Evolutionary conservation across 2,329 filamentous ascomycete genomes (phyloP), one percentile per base, ranked within the genome.

Genomic region (Venturia carpophila): DNA sequence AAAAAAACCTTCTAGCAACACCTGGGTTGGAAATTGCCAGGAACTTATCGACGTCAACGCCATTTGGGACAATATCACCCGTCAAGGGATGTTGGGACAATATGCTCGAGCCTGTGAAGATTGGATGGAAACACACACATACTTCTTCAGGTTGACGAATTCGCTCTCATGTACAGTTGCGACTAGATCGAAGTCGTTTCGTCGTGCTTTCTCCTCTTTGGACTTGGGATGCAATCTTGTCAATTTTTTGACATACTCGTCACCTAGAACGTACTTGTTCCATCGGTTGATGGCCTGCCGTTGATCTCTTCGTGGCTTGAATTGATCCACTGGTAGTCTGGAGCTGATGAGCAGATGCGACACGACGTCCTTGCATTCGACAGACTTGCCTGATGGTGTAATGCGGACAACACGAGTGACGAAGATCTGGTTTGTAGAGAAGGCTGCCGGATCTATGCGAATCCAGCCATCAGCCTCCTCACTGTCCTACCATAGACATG

Each of bases 401-500:
- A 72, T 97, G 92, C 56, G 92, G 92, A 75, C 94, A 99, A 72
- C 94, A 99, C 67, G 91, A 90, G 65, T 86, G 82, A 66, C 83
- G 83, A 71, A 91, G 87, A 74, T 94, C 88, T 17, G 90, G 90
- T 67, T 90, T 86, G 76, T 94, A 94, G 61, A 94, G 79, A 10
- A 91, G 79, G 37, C 78, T 84, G 19, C 82, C 82, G 47, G 81
- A 82, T 69, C 81, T 76, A 55, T 47, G 37, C 27, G 41, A 47
- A n/a, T 39, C 4, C 30, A 60, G 63, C 60, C 34, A 63, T 67
- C 63, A 62, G 62, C 56, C 63, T 64, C n/a, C 47, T 4, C 47
- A 27, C 47, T 19, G 62, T 49, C 39, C 10, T 42, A 2, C 19
- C 39, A 56, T 43, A 42, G 19, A 43, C 11, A 43, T 47, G 61